Evolutionary conservation across 495 filamentous ascomycete genomes (phyloP).

Genomic region (Cairneyella variabilis): DNA sequence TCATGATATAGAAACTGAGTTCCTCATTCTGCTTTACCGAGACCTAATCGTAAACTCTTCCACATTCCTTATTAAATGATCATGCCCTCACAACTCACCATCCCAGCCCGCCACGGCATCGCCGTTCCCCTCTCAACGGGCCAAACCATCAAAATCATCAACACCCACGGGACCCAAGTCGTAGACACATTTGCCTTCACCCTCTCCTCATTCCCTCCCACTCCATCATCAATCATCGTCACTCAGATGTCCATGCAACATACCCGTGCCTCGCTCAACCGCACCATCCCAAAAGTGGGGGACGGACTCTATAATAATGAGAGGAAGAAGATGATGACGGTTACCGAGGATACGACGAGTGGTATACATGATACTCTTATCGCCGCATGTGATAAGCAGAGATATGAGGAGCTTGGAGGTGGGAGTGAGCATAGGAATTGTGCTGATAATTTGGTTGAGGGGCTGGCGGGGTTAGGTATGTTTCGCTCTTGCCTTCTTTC

Average conservation of each 20-base stretch:
- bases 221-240: conserved; percentile 18
- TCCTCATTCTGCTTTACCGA: no score
- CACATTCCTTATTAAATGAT: not conserved
- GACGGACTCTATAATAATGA: conserved; percentile 33
- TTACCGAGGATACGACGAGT: conserved; percentile 36
- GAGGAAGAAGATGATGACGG: conserved; percentile 33
- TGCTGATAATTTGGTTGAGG: conserved; percentile 38
- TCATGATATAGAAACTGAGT: no score
- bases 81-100: conserved; percentile 11
- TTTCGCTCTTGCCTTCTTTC: not conserved
- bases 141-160: conserved; percentile 47
- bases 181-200: conserved; percentile 44
- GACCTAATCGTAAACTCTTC: not conserved
- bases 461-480: conserved; percentile 24
- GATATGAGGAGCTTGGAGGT: conserved; percentile 33
- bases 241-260: conserved; percentile 40
- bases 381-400: conserved; percentile 35
- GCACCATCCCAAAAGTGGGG: conserved; percentile 29
- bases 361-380: conserved; percentile 41
- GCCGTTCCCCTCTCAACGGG: conserved; percentile 33
- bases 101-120: conserved; percentile 41
- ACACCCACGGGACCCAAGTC: conserved; percentile 49
- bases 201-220: conserved; percentile 16
- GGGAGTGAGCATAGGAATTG: conserved; percentile 39
- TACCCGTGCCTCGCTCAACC: conserved; percentile 31